Conservation (phyloP, 768 basidiomycete species). For the Pleurotus platypus region DNA sequence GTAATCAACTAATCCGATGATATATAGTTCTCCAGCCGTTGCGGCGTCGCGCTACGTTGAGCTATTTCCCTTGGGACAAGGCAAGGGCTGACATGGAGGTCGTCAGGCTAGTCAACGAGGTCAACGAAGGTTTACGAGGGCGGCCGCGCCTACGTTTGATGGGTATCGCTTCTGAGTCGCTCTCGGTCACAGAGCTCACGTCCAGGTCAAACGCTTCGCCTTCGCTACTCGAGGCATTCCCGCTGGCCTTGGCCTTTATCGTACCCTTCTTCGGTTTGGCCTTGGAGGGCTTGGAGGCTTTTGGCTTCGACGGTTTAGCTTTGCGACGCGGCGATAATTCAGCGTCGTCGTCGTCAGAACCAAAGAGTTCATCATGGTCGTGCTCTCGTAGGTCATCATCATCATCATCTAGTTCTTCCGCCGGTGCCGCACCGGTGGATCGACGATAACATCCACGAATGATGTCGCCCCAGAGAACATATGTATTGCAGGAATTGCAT, state of each 20-base stretch:
- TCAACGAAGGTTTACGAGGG: conserved; percentile 12
- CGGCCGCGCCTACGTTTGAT: conserved; percentile 21
- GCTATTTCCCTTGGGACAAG: not conserved
- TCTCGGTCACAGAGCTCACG: conserved; percentile 15
- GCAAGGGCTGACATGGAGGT: not conserved
- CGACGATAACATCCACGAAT: conserved; percentile 60
- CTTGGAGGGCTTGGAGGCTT: not conserved
- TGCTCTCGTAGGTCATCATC: conserved; percentile 12
- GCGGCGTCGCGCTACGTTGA: no score
- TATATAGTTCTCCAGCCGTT: no score
- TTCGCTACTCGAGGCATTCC: conserved; percentile 12
- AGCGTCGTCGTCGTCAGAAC: conserved; percentile 10
- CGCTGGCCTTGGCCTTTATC: not conserved
- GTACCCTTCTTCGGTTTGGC: not conserved
- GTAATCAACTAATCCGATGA: no score
- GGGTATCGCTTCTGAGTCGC: conserved; percentile 16
- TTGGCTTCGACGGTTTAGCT: not conserved
- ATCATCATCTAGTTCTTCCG: no score
- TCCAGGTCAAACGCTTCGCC: conserved; percentile 22
- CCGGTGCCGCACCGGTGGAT: conserved; percentile 20
- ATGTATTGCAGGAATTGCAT: conserved; percentile 49
- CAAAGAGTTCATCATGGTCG: conserved; percentile 10
- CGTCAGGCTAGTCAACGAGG: not conserved
- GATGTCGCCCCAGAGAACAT: conserved; percentile 69
- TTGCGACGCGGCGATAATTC: not conserved